These are phyloP conservation scores for Echites panduratus DNA, from an alignment of 257 asterid species.

Conservation along the genomic window DNA sequence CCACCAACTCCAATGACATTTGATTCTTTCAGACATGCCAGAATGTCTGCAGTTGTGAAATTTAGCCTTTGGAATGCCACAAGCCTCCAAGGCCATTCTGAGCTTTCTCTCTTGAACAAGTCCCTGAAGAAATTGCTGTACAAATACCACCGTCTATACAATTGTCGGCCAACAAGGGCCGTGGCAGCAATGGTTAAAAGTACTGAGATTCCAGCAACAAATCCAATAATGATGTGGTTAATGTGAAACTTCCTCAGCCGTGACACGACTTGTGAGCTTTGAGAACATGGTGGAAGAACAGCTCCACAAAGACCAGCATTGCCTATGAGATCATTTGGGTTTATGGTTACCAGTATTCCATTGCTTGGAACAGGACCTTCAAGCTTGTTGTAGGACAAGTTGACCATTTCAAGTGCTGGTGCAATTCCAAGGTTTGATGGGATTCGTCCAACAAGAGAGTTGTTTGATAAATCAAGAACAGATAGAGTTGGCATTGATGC, in stretches of 20 bases:
- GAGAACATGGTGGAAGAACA: slow-evolving; percentile 47
- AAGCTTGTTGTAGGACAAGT: slow-evolving; percentile 50
- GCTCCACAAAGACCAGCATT: slow-evolving; percentile 57
- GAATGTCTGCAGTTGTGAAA: slow-evolving; percentile 41
- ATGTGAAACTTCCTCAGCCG: slow-evolving; percentile 20
- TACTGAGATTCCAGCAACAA: slow-evolving; percentile 39
- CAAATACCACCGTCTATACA: slow-evolving; percentile 34
- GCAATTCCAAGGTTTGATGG: slow-evolving; percentile 51
- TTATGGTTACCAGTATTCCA: slow-evolving; percentile 41
- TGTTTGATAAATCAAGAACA: slow-evolving; percentile 50
- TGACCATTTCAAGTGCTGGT: slow-evolving; percentile 47
- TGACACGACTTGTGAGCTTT: slow-evolving; percentile 14
- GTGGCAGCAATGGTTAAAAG: slow-evolving; percentile 27
- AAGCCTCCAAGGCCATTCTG: slow-evolving; percentile 61
- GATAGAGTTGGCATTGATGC: slow-evolving; percentile 44
- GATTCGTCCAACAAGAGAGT: slow-evolving; percentile 47
- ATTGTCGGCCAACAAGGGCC: slow-evolving; percentile 26
- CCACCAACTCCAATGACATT: slow-evolving; percentile 65
- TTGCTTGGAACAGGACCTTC: slow-evolving; percentile 49
- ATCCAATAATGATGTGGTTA: slow-evolving; percentile 33
- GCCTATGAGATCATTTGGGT: slow-evolving; percentile 39
- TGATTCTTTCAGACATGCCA: slow-evolving; percentile 44
- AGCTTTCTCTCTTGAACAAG: slow-evolving; percentile 28
- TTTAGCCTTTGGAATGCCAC: slow-evolving; percentile 62
- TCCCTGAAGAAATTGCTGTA: slow-evolving; percentile 40